Evolutionary conservation across 768 basidiomycete genomes (phyloP).

Genomic region (Termitomyces sp.): DNA sequence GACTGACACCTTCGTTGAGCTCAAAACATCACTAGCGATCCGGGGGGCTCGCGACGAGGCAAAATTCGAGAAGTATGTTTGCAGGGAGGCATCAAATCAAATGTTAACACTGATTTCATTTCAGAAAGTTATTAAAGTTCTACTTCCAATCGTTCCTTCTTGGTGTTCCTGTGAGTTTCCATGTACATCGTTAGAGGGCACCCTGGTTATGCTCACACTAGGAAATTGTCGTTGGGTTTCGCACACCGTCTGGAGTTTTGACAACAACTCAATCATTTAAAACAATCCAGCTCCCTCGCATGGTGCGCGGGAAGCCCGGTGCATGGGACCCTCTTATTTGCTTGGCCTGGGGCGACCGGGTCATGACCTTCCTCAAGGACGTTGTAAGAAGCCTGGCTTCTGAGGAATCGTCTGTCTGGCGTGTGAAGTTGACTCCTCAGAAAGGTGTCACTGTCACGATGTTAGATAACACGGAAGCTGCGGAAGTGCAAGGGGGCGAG

Average conservation of each 20-base stretch:
- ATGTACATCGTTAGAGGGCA: not conserved
- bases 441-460: constrained; percentile 46
- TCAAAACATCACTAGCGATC: constrained; percentile 81
- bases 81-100: not conserved
- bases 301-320: constrained; percentile 67
- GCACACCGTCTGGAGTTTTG: constrained; percentile 69
- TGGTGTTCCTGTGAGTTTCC: constrained; percentile 71
- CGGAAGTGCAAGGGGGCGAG: constrained; percentile 61
- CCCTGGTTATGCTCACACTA: constrained; percentile 19
- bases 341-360: constrained; percentile 65
- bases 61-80: constrained; percentile 73
- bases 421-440: constrained; percentile 58
- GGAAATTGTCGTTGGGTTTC: constrained; percentile 87
- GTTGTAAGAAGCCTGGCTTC: constrained; percentile 20
- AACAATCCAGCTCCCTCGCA: constrained; percentile 74
- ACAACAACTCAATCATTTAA: constrained; percentile 66
- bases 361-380: constrained; percentile 51
- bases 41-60: constrained; percentile 57
- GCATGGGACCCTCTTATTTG: constrained; percentile 77
- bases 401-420: constrained; percentile 51
- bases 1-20: constrained; percentile 71
- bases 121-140: constrained; percentile 85
- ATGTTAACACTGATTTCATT: constrained; percentile 2
- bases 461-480: constrained; percentile 44
- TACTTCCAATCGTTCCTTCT: constrained; percentile 90